Conservation (phyloP, 176 grass and related monocot species). For the Aegilops umbellulata region DNA sequence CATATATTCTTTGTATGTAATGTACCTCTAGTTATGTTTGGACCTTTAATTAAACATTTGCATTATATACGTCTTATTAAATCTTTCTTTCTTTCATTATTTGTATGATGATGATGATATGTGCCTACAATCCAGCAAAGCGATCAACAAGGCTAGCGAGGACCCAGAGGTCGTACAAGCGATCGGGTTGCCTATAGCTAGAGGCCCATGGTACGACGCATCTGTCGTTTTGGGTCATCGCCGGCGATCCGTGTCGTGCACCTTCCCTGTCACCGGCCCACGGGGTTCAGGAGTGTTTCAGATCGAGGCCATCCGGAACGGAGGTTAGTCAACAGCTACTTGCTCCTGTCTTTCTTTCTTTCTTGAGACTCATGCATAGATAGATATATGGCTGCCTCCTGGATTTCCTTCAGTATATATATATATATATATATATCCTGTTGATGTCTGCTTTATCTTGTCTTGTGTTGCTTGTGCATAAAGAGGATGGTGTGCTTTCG, state of each 20-base stretch:
- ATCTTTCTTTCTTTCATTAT: neutral
- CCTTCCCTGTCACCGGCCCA: conserved; percentile 85
- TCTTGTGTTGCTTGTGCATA: neutral
- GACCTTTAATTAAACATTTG: too few species aligned
- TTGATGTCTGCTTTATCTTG: too few species aligned
- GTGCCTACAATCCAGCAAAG: conserved; percentile 55
- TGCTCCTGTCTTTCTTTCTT: too few species aligned
- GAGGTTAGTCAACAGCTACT: conserved; percentile 40
- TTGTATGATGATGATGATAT: neutral
- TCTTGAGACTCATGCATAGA: neutral
- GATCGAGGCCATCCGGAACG: conserved; percentile 60
- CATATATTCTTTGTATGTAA: too few species aligned
- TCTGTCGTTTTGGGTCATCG: conserved; percentile 70
- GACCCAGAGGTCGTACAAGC: conserved; percentile 58
- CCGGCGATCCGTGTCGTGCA: conserved; percentile 70
- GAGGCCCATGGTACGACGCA: conserved; percentile 88
- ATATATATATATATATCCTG: too few species aligned
- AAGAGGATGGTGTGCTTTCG: conserved; percentile 65
- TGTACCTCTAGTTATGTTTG: too few species aligned
- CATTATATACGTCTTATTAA: neutral
- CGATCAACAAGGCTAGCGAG: conserved; percentile 60
- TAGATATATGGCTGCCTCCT: too few species aligned
- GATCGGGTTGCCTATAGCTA: conserved; percentile 67
- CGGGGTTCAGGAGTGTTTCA: conserved; percentile 71
- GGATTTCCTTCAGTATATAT: too few species aligned